Evolutionary conservation across 805 yeast genomes (phyloP).

Genomic region (Jamesozyma rosinii): DNA sequence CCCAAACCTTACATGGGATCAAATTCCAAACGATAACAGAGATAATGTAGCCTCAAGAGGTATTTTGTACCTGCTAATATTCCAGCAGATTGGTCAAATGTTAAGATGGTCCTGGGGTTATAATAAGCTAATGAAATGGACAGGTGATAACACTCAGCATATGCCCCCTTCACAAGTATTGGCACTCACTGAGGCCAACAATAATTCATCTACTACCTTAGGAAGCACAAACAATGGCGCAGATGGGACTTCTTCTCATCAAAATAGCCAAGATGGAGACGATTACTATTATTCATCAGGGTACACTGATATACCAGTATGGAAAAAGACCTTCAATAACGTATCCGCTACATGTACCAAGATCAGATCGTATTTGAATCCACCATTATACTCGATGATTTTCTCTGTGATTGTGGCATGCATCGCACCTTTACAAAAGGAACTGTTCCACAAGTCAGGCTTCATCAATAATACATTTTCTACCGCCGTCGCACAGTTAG

Average conservation of each 20-base stretch:
- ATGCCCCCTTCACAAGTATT: slow-evolving; percentile 27
- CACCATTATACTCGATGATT: slow-evolving; percentile 76
- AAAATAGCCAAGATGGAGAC: neutral
- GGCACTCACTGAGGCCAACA: slow-evolving; percentile 10
- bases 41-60: slow-evolving; percentile 74
- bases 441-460: slow-evolving; percentile 49
- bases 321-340: slow-evolving; percentile 12
- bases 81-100: slow-evolving; percentile 77
- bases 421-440: slow-evolving; percentile 45
- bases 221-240: neutral
- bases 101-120: slow-evolving; percentile 85
- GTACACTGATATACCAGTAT: slow-evolving; percentile 1
- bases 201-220: neutral
- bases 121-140: slow-evolving; percentile 52
- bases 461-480: slow-evolving; percentile 60
- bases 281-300: neutral
- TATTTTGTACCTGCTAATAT: slow-evolving; percentile 59
- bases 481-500: slow-evolving; percentile 53
- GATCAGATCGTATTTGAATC: slow-evolving; percentile 51
- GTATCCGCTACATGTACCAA: slow-evolving; percentile 8
- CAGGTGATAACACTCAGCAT: slow-evolving; percentile 24
- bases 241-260: neutral
- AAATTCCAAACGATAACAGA: slow-evolving; percentile 52
- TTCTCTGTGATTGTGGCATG: slow-evolving; percentile 62
- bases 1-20: slow-evolving; percentile 71